phyloP scores from a whole-genome alignment of 139 green algal genomes.

The Picochlorum sp. region DNA sequence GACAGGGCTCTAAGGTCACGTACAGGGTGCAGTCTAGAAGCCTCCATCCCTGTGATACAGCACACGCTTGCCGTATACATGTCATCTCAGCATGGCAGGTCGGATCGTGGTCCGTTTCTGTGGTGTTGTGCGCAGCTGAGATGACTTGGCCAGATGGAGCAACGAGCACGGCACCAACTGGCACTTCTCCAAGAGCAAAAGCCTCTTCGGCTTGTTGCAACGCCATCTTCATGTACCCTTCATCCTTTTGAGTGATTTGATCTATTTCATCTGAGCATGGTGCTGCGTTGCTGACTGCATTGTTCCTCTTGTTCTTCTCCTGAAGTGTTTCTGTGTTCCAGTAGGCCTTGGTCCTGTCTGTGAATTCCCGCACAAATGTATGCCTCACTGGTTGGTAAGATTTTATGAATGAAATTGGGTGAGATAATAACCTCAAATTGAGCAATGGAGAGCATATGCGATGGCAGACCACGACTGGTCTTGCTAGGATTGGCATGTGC shows the following conservation, averaged over 20 bases:
- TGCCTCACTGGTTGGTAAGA: too few relatives aligned
- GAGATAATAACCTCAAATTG: too few relatives aligned
- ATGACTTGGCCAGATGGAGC: slow-evolving; percentile 35
- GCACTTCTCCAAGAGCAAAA: slow-evolving; percentile 55
- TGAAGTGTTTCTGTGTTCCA: too few relatives aligned
- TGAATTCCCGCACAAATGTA: too few relatives aligned
- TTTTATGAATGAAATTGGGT: too few relatives aligned
- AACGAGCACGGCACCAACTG: slow-evolving; percentile 75
- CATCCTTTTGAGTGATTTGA: slow-evolving; percentile 5
- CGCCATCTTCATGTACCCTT: slow-evolving; percentile 27
- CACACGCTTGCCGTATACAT: slow-evolving; percentile 46
- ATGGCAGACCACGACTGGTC: too few relatives aligned
- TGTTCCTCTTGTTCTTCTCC: too few relatives aligned
- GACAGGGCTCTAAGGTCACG: slow-evolving; percentile 87
- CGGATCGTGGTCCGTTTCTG: slow-evolving; percentile 43
- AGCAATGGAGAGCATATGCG: too few relatives aligned
- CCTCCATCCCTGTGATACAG: slow-evolving; percentile 40
- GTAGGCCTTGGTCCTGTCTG: too few relatives aligned
- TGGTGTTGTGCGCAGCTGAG: slow-evolving; percentile 49
- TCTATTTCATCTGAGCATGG: not conserved
- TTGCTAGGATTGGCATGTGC: too few relatives aligned
- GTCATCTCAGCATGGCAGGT: slow-evolving; percentile 83
- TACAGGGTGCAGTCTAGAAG: slow-evolving; percentile 76
- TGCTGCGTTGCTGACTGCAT: too few relatives aligned
- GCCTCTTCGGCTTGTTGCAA: slow-evolving; percentile 21